These are phyloP conservation scores for Neopestalotiopsis sp. DNA, from an alignment of 2,329 filamentous ascomycete species.

Conservation along the genomic window DNA sequence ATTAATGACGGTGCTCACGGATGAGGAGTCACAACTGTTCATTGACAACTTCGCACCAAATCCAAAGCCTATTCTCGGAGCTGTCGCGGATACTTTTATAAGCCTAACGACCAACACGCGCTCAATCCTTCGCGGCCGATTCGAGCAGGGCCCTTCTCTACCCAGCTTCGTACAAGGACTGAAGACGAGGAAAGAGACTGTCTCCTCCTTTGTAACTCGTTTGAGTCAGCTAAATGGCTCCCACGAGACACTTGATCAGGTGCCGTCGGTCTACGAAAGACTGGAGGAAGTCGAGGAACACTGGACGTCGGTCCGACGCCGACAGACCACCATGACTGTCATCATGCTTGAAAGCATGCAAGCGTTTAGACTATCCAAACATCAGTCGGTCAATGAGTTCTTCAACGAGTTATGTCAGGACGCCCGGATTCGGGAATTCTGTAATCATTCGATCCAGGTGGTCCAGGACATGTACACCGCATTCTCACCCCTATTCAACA, in stretches of 20 bases:
- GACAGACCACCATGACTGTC: conserved; percentile 22
- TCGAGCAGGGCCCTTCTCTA: conserved; percentile 27
- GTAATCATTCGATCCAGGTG: conserved; percentile 15
- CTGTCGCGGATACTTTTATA: conserved; percentile 30
- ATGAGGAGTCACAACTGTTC: conserved; percentile 22
- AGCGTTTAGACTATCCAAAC: conserved; percentile 18
- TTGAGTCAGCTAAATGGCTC: conserved; percentile 27
- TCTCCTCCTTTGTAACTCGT: conserved; percentile 33
- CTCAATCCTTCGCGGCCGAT: conserved; percentile 26
- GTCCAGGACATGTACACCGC: conserved; percentile 31
- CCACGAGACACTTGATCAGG: conserved; percentile 14
- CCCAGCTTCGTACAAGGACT: conserved; percentile 29
- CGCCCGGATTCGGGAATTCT: conserved; percentile 25
- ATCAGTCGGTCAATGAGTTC: conserved; percentile 22
- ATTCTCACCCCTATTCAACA: conserved; percentile 39
- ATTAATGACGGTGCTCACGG: conserved; percentile 36
- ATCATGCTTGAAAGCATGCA: conserved; percentile 28
- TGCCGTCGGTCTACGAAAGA: conserved; percentile 27
- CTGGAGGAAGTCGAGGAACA: conserved; percentile 32
- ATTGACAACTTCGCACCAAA: conserved; percentile 27
- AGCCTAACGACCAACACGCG: conserved; percentile 29
- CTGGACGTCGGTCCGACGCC: conserved; percentile 23
- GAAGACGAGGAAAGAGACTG: conserved; percentile 25
- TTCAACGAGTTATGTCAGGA: conserved; percentile 23
- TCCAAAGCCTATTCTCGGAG: conserved; percentile 29